These are phyloP conservation scores for Candida sp. DNA, from an alignment of 1,139 yeast genomes.

Conservation along the genomic window DNA sequence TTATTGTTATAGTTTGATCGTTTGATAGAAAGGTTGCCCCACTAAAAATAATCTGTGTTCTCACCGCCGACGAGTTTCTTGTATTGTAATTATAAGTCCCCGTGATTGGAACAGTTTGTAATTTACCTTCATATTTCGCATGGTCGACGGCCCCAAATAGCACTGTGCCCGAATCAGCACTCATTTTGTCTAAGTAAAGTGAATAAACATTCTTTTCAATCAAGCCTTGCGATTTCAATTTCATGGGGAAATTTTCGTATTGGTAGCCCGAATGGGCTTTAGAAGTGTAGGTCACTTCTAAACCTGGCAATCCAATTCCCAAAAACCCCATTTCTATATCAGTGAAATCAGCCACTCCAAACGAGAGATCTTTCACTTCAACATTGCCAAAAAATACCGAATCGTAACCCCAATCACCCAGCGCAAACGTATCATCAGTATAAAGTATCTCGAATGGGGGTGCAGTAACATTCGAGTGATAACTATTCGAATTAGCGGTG, in stretches of 20 bases:
- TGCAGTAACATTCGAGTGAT: conserved; percentile 3
- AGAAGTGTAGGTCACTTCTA: conserved; percentile 9
- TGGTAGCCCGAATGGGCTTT: conserved; percentile 6
- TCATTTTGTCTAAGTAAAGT: conserved; percentile 41
- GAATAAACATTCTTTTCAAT: conserved; percentile 52
- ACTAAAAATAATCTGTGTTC: conserved; percentile 20
- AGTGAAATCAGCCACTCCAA: conserved; percentile 47
- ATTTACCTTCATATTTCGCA: conserved; percentile 45
- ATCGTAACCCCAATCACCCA: conserved; percentile 58
- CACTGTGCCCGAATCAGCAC: conserved; percentile 34
- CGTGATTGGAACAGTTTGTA: conserved; percentile 26
- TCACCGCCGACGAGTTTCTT: conserved; percentile 1
- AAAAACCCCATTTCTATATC: conserved; percentile 43
- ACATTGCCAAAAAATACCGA: conserved; percentile 20
- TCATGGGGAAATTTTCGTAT: conserved; percentile 27
- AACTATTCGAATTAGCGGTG: conserved; percentile 6
- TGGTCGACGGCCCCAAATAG: conserved; percentile 60
- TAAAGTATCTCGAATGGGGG: conserved; percentile 25
- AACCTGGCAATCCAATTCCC: conserved; percentile 40
- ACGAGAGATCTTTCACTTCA: conserved; percentile 40
- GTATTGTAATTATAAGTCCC: neutral
- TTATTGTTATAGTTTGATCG: neutral
- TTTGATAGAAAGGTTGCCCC: neutral
- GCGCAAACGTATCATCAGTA: conserved; percentile 37
- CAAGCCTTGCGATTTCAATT: conserved; percentile 35